Evolutionary conservation across 75 land plant genomes (phyloP), one percentile per base, ranked within the genome.

Genomic region (Sequoia sempervirens): DNA sequence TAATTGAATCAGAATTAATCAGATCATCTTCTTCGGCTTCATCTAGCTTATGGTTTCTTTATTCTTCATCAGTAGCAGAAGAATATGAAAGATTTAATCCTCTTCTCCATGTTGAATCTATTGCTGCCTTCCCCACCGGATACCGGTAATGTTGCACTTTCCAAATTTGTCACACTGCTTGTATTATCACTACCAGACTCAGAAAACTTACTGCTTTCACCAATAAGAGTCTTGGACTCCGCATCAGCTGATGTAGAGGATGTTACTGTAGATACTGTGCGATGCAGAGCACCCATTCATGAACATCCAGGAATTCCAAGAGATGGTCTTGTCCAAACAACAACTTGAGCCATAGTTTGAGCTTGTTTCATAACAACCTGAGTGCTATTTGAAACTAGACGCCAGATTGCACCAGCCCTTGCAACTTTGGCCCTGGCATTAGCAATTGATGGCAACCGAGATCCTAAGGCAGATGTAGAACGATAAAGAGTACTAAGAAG

Each of bases 281-380:
- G 95, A 14, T 94, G 87, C 2, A 95, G 91, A 32, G 99, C 89
- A 76, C 99, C 97, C 91, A 96, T 96, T 85, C 97, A 96, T 70
- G 97, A 91, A 97, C 99, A 96, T 56, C 92, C 90, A 81, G 95
- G 80, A 18, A 87, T 45, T 75, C 85, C 87, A 36, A 93, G 66
- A 70, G 97, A 89, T n/a, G 99, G 89, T 40, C 92, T 91, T 15
- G 89, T 91, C 69, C 88, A 90, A 15, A 89, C 97, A 70, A 96
- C 99, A 43, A 95, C 95, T 84, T 91, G 90, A 73, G 97, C 95
- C 38, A 95, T 96, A 88, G 89, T 92, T 73, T 94, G 96, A 20
- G 98, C 98, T 56, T 94, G 92, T 79, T 89, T 95, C 92, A 96
- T 91, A 72, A 95, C 91, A 80, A 97, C 98, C 98, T 94, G 92